Base-by-base conservation (phyloP, 1,284 basidiomycete genomes). In the Microstroma glucosiphilum region DNA sequence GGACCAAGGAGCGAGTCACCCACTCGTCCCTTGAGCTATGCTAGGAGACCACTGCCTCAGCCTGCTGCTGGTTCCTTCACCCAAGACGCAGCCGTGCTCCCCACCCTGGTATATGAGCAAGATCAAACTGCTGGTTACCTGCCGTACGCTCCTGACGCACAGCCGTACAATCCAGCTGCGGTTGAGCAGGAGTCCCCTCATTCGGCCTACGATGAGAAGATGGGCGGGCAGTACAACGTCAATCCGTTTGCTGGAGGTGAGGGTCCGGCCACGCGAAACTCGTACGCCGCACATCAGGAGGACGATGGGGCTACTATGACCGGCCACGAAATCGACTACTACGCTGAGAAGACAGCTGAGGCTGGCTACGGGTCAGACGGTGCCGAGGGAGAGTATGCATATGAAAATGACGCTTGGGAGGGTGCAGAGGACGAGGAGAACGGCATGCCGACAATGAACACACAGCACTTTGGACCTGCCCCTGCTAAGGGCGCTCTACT, bases 391-490 rank as follows among this genome's bases (percentile, higher is more conserved):
- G 26, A 37, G 23, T 25, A 56, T 40, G 25, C 11, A 6, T 60
- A 51, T 12, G 53, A 57, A 2, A 40, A 67, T 4, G 46, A 62
- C 1, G 60, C 65, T 1, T 65, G 62, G 23, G 63, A 65, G 19
- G 63, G 61, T 6, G 2, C n/a, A 2, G 40, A 19, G 9, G 41
- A 46, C n/a, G 43, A 43, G 21, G 40, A 58, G 57, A 13, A 19
- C 4, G 40, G 15, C 3, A 26, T 41, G 21, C 57, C 46, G 43
- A 21, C 25, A n/a, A 57, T 56, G 54, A 46, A 63, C 55, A 58
- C 46, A 30, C 48, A 51, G 57, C 76, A 78, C 58, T 78, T 76
- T 59, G 76, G 76, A 1, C 76, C 76, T 2, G 76, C 76, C 12
- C 76, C 76, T 7, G 64, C 68, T 0, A 62, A 63, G 1, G 76